These are phyloP conservation scores for Trichoderma erinaceum DNA, from an alignment of 495 filamentous ascomycete genomes.

Conservation along the genomic window DNA sequence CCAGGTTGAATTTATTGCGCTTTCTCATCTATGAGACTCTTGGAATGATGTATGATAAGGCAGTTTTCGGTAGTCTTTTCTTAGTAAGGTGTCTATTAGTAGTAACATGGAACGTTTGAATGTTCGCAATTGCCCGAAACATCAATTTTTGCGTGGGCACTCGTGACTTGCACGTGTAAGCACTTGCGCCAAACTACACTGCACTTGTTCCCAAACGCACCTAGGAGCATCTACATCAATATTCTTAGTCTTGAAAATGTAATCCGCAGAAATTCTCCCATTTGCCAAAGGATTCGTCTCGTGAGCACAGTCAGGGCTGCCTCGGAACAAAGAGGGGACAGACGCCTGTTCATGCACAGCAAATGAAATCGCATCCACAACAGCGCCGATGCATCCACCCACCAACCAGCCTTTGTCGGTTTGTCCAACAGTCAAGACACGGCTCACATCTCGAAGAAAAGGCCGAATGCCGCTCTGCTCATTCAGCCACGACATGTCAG, in stretches of 20 bases:
- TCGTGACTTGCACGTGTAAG: background rate
- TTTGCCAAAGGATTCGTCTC: background rate
- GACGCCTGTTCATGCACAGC: constrained; percentile 1
- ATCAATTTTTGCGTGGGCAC: background rate
- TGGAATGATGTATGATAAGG: background rate
- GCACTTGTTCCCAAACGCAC: background rate
- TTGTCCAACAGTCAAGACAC: too few species aligned
- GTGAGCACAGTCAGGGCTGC: background rate
- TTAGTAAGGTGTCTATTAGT: background rate
- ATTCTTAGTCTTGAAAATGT: background rate
- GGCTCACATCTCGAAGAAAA: too few species aligned
- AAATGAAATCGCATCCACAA: constrained; percentile 10
- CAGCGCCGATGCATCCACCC: background rate
- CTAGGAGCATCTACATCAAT: background rate
- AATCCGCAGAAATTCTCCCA: background rate
- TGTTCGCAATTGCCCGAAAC: background rate
- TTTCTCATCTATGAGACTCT: background rate
- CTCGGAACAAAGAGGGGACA: background rate
- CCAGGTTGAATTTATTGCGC: background rate
- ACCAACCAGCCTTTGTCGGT: background rate
- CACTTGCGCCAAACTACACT: background rate
- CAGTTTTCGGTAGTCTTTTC: background rate
- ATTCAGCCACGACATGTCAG: too few species aligned
- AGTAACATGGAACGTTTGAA: background rate
- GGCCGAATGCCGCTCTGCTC: too few species aligned